These are phyloP conservation scores for Coniochaeta sp. DNA, from an alignment of 2,329 filamentous ascomycete genomes.

Conservation along the genomic window DNA sequence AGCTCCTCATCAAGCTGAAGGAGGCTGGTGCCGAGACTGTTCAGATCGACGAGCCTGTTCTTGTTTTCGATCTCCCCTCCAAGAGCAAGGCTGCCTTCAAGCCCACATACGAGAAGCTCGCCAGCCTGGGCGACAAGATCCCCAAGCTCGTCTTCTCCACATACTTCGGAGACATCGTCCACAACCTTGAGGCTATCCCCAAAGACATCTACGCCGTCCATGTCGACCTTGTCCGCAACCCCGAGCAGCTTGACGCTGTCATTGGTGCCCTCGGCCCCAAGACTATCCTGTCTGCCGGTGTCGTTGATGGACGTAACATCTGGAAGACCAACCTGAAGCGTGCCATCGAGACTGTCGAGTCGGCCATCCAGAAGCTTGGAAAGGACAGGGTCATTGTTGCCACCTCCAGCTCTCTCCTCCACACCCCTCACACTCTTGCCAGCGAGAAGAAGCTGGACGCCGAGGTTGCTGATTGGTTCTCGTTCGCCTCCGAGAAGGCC, in stretches of 20 bases:
- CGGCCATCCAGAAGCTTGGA: conserved; percentile 87
- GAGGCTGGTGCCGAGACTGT: conserved; percentile 91
- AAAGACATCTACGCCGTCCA: conserved; percentile 79
- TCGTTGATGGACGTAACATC: conserved; percentile 98
- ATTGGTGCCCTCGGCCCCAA: conserved; percentile 75
- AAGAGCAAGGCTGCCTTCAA: conserved; percentile 97
- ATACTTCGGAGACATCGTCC: conserved; percentile 98
- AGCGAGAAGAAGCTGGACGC: conserved; percentile 97
- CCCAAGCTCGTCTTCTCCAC: conserved; percentile 88
- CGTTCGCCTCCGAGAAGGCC: conserved; percentile 93
- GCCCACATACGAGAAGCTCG: conserved; percentile 89
- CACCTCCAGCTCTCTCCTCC: conserved; percentile 94
- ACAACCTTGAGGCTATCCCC: conserved; percentile 91
- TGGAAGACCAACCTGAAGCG: conserved; percentile 99
- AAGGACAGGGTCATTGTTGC: conserved; percentile 96
- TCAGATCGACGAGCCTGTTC: conserved; percentile 95
- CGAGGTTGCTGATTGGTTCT: conserved; percentile 97
- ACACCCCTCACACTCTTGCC: conserved; percentile 95
- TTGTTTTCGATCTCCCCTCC: conserved; percentile 86
- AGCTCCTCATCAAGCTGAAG: conserved; percentile 91
- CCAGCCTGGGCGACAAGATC: conserved; percentile 67
- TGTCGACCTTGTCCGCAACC: conserved; percentile 94
- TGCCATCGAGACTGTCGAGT: conserved; percentile 85
- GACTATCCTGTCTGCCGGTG: conserved; percentile 88
- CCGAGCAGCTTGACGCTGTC: conserved; percentile 90